phyloP scores from a whole-genome alignment of 805 yeast species.

The Saturnispora besseyi region DNA sequence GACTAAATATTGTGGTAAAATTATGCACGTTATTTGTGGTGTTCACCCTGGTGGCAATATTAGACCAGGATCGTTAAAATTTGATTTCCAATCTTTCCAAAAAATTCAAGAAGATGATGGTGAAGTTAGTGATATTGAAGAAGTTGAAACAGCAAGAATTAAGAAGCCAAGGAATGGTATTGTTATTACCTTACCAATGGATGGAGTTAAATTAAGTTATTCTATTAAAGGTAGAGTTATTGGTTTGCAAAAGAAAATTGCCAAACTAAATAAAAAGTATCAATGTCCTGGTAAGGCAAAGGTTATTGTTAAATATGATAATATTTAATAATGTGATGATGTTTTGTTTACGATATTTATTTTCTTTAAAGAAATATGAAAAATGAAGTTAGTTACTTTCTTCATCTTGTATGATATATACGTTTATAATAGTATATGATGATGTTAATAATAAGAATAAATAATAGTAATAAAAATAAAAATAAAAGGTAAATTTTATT shows the following conservation, averaged over 20 bases:
- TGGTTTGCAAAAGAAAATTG: slow-evolving; percentile 50
- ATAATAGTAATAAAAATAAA: slow-evolving; percentile 5
- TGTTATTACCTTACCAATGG: slow-evolving; percentile 33
- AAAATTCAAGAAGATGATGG: slow-evolving; percentile 13
- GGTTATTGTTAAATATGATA: slow-evolving; percentile 38
- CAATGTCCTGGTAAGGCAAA: slow-evolving; percentile 40
- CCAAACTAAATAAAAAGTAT: slow-evolving; percentile 41
- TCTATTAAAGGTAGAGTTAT: slow-evolving; percentile 50
- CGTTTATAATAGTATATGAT: background rate
- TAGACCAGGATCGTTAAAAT: slow-evolving; percentile 47
- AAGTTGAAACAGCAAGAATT: slow-evolving; percentile 8
- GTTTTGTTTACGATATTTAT: too few species aligned
- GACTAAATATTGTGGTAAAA: slow-evolving; percentile 63
- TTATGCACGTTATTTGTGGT: slow-evolving; percentile 72
- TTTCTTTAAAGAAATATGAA: background rate
- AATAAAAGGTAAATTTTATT: slow-evolving; percentile 2
- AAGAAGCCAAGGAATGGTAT: slow-evolving; percentile 20
- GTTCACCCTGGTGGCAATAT: slow-evolving; percentile 77
- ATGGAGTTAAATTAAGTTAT: slow-evolving; percentile 50
- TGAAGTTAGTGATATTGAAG: slow-evolving; percentile 6
- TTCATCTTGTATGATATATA: slow-evolving; percentile 1
- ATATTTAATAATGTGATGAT: slow-evolving; percentile 6
- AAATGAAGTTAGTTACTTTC: background rate
- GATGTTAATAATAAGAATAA: slow-evolving; percentile 1
- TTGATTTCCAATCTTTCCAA: slow-evolving; percentile 28